phyloP scores from a whole-genome alignment of 345 rosid genomes.

The Eucalyptus erythrocorys region DNA sequence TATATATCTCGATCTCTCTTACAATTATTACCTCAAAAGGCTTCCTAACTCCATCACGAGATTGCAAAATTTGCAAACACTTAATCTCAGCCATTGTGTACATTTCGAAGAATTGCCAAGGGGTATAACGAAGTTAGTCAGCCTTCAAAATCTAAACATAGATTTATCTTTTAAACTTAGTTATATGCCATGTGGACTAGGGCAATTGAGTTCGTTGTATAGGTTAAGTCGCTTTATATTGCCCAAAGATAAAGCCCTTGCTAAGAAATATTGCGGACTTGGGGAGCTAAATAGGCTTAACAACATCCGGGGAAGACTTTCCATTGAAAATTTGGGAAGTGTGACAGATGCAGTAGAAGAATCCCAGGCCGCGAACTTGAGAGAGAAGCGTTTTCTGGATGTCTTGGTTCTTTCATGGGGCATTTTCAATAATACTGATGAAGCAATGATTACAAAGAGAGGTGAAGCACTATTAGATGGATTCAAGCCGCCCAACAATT shows the following conservation, averaged over 20 bases:
- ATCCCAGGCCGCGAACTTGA: fast-evolving
- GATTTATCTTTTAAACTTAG: fast-evolving
- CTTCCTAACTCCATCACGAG: not conserved
- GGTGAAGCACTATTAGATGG: not conserved
- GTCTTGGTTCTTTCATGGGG: fast-evolving
- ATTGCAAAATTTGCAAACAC: not conserved
- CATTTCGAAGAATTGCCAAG: not conserved
- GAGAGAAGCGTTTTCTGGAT: not conserved
- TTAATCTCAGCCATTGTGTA: fast-evolving
- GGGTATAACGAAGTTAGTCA: not conserved
- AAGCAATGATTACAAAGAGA: fast-evolving
- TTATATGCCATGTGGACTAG: not conserved
- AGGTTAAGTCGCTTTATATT: not conserved
- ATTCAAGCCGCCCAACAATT: conserved; percentile 1
- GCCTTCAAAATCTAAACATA: not conserved
- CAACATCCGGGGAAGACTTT: fast-evolving
- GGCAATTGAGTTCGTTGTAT: not conserved
- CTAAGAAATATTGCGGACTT: not conserved
- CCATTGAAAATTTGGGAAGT: no score
- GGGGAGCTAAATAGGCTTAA: no score
- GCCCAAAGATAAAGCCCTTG: not conserved
- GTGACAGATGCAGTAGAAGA: fast-evolving
- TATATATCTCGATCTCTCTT: not conserved
- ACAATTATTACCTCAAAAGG: fast-evolving
- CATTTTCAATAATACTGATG: fast-evolving